These are phyloP conservation scores for Geum urbanum DNA, from an alignment of 306 rosid species.

Conservation along the genomic window DNA sequence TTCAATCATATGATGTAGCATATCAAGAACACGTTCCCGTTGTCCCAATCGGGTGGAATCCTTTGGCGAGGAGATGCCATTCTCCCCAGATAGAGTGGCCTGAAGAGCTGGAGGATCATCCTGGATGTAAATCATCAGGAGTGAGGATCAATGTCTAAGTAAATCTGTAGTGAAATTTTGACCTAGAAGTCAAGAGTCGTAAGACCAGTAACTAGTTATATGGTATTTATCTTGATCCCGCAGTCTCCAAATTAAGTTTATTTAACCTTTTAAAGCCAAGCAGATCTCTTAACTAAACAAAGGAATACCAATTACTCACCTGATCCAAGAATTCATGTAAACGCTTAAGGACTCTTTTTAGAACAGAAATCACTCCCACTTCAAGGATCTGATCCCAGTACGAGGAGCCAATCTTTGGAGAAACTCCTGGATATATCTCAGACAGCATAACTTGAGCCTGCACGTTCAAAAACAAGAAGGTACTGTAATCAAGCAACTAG, in stretches of 20 bases:
- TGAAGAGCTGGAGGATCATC: constrained; percentile 71
- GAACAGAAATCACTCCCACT: constrained; percentile 72
- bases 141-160: constrained; percentile 18
- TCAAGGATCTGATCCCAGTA: constrained; percentile 98
- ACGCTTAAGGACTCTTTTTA: constrained; percentile 83
- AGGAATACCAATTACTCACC: constrained; percentile 41
- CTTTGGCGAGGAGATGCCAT: constrained; percentile 45
- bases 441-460: constrained; percentile 91
- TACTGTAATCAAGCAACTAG: constrained; percentile 10
- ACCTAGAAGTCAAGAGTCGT: background rate
- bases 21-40: constrained; percentile 91
- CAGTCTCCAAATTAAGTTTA: constrained; percentile 1
- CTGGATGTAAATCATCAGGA: constrained; percentile 46
- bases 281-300: constrained; percentile 22
- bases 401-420: constrained; percentile 75
- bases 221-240: background rate
- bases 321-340: constrained; percentile 80
- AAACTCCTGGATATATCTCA: constrained; percentile 92
- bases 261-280: background rate
- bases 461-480: constrained; percentile 19
- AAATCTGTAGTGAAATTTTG: background rate
- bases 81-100: constrained; percentile 71
- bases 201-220: background rate
- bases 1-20: constrained; percentile 96
- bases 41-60: constrained; percentile 77